Percentiles rank a stretch among this genome's conserved stretches.
Conservation (phyloP, 331 rosid genomes). For the Arachis monticola region DNA sequence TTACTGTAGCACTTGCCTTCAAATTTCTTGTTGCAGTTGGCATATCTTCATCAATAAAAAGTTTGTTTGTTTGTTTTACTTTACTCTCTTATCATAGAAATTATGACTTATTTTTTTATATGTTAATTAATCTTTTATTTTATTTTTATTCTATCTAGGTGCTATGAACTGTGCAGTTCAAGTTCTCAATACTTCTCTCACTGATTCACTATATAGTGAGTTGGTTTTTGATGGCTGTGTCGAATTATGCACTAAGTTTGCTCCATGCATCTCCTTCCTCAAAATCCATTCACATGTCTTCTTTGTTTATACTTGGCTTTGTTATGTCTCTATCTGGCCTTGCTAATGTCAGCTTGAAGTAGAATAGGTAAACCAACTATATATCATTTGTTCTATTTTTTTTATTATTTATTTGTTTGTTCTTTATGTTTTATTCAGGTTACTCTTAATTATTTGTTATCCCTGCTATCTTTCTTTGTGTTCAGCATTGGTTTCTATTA, state of each 20-base stretch:
- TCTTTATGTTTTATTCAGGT: too few species aligned
- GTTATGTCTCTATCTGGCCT: too few species aligned
- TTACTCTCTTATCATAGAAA: background rate
- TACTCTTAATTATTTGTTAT: too few species aligned
- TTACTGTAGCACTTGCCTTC: slow-evolving; percentile 76
- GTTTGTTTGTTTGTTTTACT: slow-evolving; percentile 54
- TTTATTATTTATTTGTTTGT: too few species aligned
- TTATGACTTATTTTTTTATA: slow-evolving; percentile 32
- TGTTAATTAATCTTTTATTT: slow-evolving; percentile 7
- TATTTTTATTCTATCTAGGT: slow-evolving; percentile 46
- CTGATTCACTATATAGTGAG: slow-evolving; percentile 75
- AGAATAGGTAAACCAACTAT: too few species aligned
- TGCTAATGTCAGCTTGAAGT: too few species aligned
- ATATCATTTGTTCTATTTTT: too few species aligned
- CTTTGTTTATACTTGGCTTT: too few species aligned
- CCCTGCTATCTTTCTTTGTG: too few species aligned
- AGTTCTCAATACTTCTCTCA: slow-evolving; percentile 71
- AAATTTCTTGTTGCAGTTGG: slow-evolving; percentile 74
- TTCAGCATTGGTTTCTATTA: too few species aligned
- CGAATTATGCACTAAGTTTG: slow-evolving; percentile 52
- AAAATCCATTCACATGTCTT: too few species aligned
- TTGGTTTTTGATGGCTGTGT: slow-evolving; percentile 79
- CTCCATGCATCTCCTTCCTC: slow-evolving; percentile 69
- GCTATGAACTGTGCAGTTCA: slow-evolving; percentile 64
- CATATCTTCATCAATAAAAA: slow-evolving; percentile 72